Evolutionary conservation across 495 filamentous ascomycete species (phyloP), one percentile per base, ranked within the genome.

Genomic region (Oidiodendron maius): DNA sequence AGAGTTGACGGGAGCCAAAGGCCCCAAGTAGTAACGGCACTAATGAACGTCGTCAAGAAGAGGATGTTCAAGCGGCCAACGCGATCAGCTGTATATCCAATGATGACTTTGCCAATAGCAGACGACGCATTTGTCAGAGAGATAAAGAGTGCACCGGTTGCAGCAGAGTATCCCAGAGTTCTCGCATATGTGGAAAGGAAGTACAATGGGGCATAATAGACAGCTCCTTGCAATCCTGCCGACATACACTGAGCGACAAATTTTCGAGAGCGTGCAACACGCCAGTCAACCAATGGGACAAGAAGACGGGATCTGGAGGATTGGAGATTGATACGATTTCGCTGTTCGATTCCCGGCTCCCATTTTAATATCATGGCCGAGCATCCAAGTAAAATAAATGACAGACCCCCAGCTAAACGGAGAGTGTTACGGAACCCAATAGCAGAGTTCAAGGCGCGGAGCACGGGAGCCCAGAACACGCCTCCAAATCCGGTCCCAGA

Each of bases 1-100:
- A 4, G 69, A 12, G 10, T 64, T 60, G 66, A 62, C 3, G 71
- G 66, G 11, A 72, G 46, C 71, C 69, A 73, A 23, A 74, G 48
- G 10, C 54, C 63, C 2, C 68, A 44, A 0, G 65, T 60, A 0
- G 62, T 49, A 11, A 68, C 44, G 1, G 68, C 64, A 13, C 64
- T 65, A 3, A 73, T 34, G 3, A 72, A 22, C 0, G 71, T 73
- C 2, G 63, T 59, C 3, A 67, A 12, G 6, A 72, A 51, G 2
- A 74, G 40, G 4, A 60, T 55, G 36, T 74, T 70, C 0, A 72
- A 44, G 15, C 71, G 44, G 8, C 71, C 71, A 32, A 49, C 11
- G 6, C 53, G 50, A 38, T 63, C 60, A 2, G 61, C 61, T 17
- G 48, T 34, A 30, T 56, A 61, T 13, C 61, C 61, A 20, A 64